Base-by-base conservation (phyloP, 2,329 filamentous ascomycete genomes). In the Rhynchosporium graminicola region DNA sequence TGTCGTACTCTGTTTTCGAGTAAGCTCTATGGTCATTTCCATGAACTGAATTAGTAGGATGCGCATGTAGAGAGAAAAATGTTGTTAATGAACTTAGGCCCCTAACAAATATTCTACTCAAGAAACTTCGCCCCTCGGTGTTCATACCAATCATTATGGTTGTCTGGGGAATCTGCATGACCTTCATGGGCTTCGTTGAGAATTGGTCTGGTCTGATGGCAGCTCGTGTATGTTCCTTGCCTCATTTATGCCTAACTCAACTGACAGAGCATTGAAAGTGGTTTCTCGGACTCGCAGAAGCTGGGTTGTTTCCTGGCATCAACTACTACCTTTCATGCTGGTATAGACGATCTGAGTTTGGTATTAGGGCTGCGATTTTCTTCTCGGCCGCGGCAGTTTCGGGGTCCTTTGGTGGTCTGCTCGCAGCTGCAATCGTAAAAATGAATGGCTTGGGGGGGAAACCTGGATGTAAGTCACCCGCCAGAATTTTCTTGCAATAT, bases 131-230 rank as follows among this genome's bases (percentile, higher is more conserved):
- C 1, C 92, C 92, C 0, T 91, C 88, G 45, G 77, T 93, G 59
- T 97, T 96, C 73, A 86, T 96, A 60, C 89, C 92, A 2, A 78
- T 83, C 38, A 96, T 96, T 72, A 96, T 97, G 88, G 72, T 87
- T 38, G 67, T 81, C 1, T 88, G 89, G 90, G 90, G 90, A 2
- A 77, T 81, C 9, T 82, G 80, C 57, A 91, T 91, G 88, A 80
- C 86, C 0, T 83, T 83, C 28, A 73, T 73, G 71, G 73, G 73
- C 3, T 72, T 73, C 48, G 70, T 73, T 3, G 43, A 64, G 4
- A 74, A 72, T 56, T 73, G 69, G 66, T 69, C 66, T 12, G 73
- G 72, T 4, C 61, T 75, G n/a, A 70, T 74, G 67, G 70, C 71
- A 20, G 68, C 67, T 38, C 62, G 73, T 45, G 65, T 73, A 64